Percentiles rank a stretch among this genome's conserved stretches.
Evolutionary conservation across 441 rosid species (phyloP).

Genomic region (Euphorbia celastroides): DNA sequence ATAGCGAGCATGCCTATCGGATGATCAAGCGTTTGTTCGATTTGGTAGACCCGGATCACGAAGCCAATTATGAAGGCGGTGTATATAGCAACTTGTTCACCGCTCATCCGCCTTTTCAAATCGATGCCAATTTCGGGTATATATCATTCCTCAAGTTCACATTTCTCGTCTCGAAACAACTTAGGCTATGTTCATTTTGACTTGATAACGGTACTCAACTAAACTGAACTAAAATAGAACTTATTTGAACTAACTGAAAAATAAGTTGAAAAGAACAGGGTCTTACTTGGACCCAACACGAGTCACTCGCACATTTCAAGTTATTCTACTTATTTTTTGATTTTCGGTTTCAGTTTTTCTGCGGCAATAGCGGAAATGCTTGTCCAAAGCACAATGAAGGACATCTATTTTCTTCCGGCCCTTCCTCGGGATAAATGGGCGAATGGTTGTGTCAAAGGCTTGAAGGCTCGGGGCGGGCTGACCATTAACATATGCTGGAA

Average conservation of each 20-base stretch:
- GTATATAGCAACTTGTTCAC: slow-evolving; percentile 82
- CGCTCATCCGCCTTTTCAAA: slow-evolving; percentile 94
- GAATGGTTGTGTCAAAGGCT: slow-evolving; percentile 61
- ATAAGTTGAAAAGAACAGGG: too few relatives aligned
- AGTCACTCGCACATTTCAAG: background rate
- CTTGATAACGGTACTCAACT: too few relatives aligned
- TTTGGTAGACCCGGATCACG: slow-evolving; percentile 77
- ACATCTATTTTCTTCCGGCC: slow-evolving; percentile 78
- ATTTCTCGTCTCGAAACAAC: too few relatives aligned
- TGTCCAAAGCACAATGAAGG: slow-evolving; percentile 72
- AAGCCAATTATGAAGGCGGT: slow-evolving; percentile 64
- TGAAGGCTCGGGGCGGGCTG: slow-evolving; percentile 69
- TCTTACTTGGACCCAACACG: background rate
- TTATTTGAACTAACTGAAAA: too few relatives aligned
- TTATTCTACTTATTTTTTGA: background rate
- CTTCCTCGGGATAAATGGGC: slow-evolving; percentile 77
- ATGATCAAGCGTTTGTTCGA: slow-evolving; percentile 67
- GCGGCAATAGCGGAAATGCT: slow-evolving; percentile 86
- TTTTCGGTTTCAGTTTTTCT: slow-evolving; percentile 41
- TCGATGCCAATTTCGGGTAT: slow-evolving; percentile 95
- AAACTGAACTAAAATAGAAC: too few relatives aligned
- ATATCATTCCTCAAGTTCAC: too few relatives aligned
- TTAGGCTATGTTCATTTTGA: too few relatives aligned
- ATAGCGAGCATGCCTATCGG: slow-evolving; percentile 65
- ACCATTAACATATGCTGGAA: slow-evolving; percentile 59